phyloP scores from a whole-genome alignment of 1,284 basidiomycete genomes.

The Malassezia psittaci region DNA sequence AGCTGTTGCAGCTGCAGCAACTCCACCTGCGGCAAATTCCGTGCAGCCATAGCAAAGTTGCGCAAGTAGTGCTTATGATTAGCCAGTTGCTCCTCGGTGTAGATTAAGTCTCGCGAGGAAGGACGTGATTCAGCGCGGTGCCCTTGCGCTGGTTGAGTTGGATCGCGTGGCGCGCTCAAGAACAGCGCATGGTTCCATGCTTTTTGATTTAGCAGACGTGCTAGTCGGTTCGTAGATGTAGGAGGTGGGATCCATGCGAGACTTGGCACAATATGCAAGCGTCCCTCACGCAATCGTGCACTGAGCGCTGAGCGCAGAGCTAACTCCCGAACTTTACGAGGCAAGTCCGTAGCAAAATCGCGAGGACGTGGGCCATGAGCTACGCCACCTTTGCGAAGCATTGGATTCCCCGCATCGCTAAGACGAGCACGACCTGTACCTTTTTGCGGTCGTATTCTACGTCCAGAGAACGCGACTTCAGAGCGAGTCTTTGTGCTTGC shows the following conservation, averaged over 20 bases:
- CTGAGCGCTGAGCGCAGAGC: constrained; percentile 83
- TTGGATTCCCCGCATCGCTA: constrained; percentile 77
- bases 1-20: constrained; percentile 38
- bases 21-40: constrained; percentile 35
- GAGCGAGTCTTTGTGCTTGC: constrained; percentile 80
- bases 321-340: constrained; percentile 78
- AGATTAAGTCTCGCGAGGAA: constrained; percentile 33
- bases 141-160: constrained; percentile 13
- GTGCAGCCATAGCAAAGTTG: constrained; percentile 33
- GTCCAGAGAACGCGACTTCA: constrained; percentile 76
- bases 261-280: constrained; percentile 62
- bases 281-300: constrained; percentile 63
- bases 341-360: constrained; percentile 79
- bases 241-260: constrained; percentile 49
- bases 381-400: constrained; percentile 80
- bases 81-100: constrained; percentile 27
- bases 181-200: constrained; percentile 39
- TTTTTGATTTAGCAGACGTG: constrained; percentile 29
- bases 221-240: constrained; percentile 29
- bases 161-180: constrained; percentile 39
- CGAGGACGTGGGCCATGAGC: constrained; percentile 81
- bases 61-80: constrained; percentile 26
- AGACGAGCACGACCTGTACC: constrained; percentile 79
- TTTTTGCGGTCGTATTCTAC: constrained; percentile 84
- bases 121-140: constrained; percentile 22